Conservation (phyloP, 495 filamentous ascomycete species). For the Pseudoneurospora amorphoporcata region DNA sequence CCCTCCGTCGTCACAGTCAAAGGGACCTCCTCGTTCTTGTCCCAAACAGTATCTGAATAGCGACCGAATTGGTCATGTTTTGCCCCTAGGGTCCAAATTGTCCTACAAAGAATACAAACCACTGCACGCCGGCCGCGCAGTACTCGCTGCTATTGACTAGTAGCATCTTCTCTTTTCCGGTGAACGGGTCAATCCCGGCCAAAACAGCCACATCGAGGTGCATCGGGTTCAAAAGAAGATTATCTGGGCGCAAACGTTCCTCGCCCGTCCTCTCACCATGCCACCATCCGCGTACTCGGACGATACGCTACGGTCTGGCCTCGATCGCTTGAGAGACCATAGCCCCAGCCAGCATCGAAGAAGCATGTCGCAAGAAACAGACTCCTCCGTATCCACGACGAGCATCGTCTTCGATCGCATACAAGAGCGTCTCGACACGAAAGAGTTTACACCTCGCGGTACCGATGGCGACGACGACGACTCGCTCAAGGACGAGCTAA, state of each 20-base stretch:
- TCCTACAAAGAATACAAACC: conserved; percentile 7
- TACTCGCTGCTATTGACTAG: neutral
- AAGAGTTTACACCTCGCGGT: conserved; percentile 26
- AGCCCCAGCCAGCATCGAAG: conserved; percentile 2
- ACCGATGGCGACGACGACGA: conserved; percentile 41
- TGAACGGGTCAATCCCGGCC: neutral
- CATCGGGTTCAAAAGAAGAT: neutral
- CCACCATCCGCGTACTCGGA: neutral
- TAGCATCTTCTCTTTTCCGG: neutral
- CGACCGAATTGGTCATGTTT: conserved; percentile 6
- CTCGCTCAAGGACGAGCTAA: conserved; percentile 27
- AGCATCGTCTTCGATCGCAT: conserved; percentile 70
- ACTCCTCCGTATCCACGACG: conserved; percentile 63
- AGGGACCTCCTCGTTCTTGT: neutral
- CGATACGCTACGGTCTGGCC: neutral
- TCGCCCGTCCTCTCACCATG: neutral
- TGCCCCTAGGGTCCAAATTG: neutral
- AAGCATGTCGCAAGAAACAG: conserved; percentile 45
- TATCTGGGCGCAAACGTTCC: neutral
- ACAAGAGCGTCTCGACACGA: conserved; percentile 33
- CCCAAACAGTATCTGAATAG: conserved; percentile 11
- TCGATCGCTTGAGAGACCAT: neutral
- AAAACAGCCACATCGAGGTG: neutral
- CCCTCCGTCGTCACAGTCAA: neutral
- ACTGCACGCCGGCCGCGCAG: neutral